A percentile compares a stretch with the other conserved stretches of the same genome.
Evolutionary conservation across 1,284 basidiomycete species (phyloP).

Genomic region (Malassezia nana): DNA sequence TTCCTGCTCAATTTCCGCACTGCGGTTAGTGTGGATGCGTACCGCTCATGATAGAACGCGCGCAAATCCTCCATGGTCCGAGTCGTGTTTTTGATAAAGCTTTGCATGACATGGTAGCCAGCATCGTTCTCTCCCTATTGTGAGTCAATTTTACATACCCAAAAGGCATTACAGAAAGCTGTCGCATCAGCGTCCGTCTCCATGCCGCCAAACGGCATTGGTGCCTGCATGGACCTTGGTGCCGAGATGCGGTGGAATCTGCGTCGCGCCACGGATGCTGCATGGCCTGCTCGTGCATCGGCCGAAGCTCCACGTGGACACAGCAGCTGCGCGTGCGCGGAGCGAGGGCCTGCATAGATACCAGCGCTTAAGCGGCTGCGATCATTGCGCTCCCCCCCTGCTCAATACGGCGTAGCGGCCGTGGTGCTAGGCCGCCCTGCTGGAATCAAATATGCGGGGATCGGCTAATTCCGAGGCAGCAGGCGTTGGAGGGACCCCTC

Average conservation of each 20-base stretch:
- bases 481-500: background rate
- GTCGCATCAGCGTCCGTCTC: constrained; percentile 4
- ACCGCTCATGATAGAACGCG: constrained; percentile 75
- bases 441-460: background rate
- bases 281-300: background rate
- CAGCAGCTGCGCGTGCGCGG: background rate
- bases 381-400: no score
- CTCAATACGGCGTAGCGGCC: no score
- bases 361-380: background rate
- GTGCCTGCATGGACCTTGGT: background rate
- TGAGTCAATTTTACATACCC: constrained; percentile 51
- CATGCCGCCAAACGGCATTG: constrained; percentile 2
- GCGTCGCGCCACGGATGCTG: constrained; percentile 3
- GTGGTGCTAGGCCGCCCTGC: background rate
- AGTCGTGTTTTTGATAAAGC: constrained; percentile 71
- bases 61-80: constrained; percentile 79
- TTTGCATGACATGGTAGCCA: constrained; percentile 80
- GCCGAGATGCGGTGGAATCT: background rate
- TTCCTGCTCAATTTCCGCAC: constrained; percentile 81
- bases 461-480: background rate
- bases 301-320: constrained; percentile 7
- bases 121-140: constrained; percentile 54
- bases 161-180: constrained; percentile 95
- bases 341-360: background rate
- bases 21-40: constrained; percentile 40